phyloP scores from a whole-genome alignment of 768 basidiomycete genomes.

The Fomitopsis serialis region DNA sequence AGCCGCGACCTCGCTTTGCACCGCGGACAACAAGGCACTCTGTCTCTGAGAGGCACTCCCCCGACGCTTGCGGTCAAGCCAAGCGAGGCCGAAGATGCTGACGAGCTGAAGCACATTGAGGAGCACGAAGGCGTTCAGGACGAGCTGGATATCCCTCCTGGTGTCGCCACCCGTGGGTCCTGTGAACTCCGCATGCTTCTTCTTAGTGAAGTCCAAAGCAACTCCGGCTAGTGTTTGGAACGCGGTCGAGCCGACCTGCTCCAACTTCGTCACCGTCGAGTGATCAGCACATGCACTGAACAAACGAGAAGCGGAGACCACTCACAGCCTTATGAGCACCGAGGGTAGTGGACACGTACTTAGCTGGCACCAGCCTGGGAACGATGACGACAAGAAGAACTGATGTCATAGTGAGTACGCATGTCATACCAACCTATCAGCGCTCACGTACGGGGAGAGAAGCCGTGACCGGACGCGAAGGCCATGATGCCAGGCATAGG shows the following conservation, averaged over 20 bases:
- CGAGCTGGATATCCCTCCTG: slow-evolving; percentile 33
- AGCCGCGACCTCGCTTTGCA: background rate
- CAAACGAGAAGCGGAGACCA: background rate
- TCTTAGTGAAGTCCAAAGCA: slow-evolving; percentile 45
- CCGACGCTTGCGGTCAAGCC: slow-evolving; percentile 41
- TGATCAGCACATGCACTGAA: background rate
- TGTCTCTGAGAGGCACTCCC: slow-evolving; percentile 15
- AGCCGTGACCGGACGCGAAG: slow-evolving; percentile 69
- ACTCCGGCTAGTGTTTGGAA: slow-evolving; percentile 72
- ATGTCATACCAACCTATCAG: background rate
- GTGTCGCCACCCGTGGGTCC: slow-evolving; percentile 10
- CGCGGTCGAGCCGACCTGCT: slow-evolving; percentile 69
- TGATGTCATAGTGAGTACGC: slow-evolving; percentile 18
- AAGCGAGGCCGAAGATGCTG: slow-evolving; percentile 43
- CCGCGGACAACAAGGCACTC: slow-evolving; percentile 9
- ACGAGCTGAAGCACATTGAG: slow-evolving; percentile 53
- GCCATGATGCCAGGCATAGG: slow-evolving; percentile 56
- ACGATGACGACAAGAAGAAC: slow-evolving; percentile 74
- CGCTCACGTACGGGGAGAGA: slow-evolving; percentile 53
- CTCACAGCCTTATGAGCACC: slow-evolving; percentile 76
- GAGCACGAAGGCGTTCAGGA: slow-evolving; percentile 52
- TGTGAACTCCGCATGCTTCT: slow-evolving; percentile 13
- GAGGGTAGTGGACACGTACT: slow-evolving; percentile 73
- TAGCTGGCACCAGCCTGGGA: slow-evolving; percentile 61
- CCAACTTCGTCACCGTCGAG: slow-evolving; percentile 41